Base-by-base conservation (phyloP, 306 rosid species). In the Acacia crassicarpa region DNA sequence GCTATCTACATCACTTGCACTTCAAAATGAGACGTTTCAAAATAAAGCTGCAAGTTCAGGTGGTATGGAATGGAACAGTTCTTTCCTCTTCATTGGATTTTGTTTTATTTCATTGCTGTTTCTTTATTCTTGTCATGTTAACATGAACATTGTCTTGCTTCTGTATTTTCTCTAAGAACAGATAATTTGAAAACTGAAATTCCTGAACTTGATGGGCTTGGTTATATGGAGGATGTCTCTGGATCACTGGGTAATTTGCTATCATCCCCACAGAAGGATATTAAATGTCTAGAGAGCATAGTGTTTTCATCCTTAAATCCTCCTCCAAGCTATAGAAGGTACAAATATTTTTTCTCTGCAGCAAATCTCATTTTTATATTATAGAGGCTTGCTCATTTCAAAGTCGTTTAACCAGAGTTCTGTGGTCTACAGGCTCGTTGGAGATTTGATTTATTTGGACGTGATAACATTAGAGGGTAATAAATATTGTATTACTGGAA, bases 271-370 rank as follows among this genome's bases (percentile, higher is more conserved):
- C 82, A 80, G 43, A 90, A 89, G 89, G 99, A 92, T 88, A 87
- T 91, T 83, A 91, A 89, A 87, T 96, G 96, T 43, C 86, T 92
- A 43, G 99, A 96, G 86, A 90, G 94, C 88, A 78, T 96, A 80
- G 97, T 93, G 76, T 96, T 96, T 91, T 96, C 99, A 74, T 90
- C 98, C 83, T 91, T 96, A 61, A 96, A 96, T 86, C 99, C 98
- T 75, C 97, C 99, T 82, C 99, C 99, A 54, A 90, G 92, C 94
- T 90, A 91, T 79, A 92, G 99, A 91, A 90, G 97, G 99, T 92
- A 88, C 59, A 54, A 32, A 45, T 53, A n/a, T 30, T 8, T 75
- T 58, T 46, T 46, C 74, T 75, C 80, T 62, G 22, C 74, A 63
- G 15, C 78, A 76, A 76, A 25, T 69, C 63, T 54, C 77, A 62